Base-by-base conservation (phyloP, 805 yeast species). In the Metschnikowia sp. region DNA sequence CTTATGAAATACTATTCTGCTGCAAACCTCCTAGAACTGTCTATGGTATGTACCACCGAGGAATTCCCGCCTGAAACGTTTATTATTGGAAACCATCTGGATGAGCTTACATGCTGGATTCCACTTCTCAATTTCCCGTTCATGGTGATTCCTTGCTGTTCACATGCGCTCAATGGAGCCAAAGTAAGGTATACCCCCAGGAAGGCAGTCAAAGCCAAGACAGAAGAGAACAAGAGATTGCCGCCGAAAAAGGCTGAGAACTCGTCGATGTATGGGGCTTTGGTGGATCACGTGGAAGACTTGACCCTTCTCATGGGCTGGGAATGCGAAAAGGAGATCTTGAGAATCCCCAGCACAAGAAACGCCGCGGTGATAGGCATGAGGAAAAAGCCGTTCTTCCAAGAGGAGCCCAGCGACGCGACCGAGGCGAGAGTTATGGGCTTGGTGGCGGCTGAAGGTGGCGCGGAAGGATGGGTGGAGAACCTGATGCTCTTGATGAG, bases 21-120 rank as follows among this genome's bases (percentile, higher is more conserved):
- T 15, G 69, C 71, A 4, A 71, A 69, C 43, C 62, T 86, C 30
- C 61, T 83, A 13, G 64, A 72, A 33, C 80, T 86, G 36, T 18
- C 76, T 69, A 49, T 76, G 69, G 74, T 72, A 10, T 69, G 74
- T 12, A 81, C 85, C 47, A 76, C 82, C 3, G 82, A 84, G 1
- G 85, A 83, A 42, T 86, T 85, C 51, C 83, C 88, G 0, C 62
- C 69, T 19, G 77, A 84, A 55, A 84, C 96, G 0, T 92, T 92
- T 58, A 66, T 91, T 32, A 90, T 92, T 39, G 98, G 98, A 1
- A 92, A 92, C 62, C 98, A 92, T 61, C 87, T 96, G 1, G 98
- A 92, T 63, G 98, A 92, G 62, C 74, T 92, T 47, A 91, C 97
- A 0, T 86, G 96, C 55, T 92, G 98, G 97, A 83, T 92, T 33